A percentile compares a stretch with the other conserved stretches of the same genome.
phyloP scores from a whole-genome alignment of 139 green algal genomes.

The Chlorella sp. region DNA sequence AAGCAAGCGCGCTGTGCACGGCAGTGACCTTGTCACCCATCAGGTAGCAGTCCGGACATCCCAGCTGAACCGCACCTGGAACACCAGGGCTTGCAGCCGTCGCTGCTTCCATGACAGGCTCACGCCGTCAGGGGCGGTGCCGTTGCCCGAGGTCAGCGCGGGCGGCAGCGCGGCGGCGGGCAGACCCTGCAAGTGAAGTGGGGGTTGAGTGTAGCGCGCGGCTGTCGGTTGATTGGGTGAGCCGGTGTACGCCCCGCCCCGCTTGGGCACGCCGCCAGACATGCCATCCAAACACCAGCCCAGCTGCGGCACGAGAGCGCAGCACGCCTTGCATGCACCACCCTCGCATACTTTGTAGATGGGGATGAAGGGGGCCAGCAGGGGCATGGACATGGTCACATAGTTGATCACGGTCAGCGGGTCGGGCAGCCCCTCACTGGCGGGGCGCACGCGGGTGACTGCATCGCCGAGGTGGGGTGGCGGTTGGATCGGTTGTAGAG shows the following conservation, averaged over 20 bases:
- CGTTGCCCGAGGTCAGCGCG: neutral
- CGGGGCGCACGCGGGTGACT: neutral
- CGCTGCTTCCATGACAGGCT: neutral
- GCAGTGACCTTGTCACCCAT: no score
- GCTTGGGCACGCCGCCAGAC: no score
- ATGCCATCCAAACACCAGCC: no score
- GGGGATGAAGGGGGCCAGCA: neutral
- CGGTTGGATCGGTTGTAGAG: no score
- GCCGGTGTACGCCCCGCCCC: no score
- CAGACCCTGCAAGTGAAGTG: neutral
- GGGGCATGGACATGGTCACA: neutral
- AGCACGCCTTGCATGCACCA: no score
- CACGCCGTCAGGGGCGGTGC: neutral
- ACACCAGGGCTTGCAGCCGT: neutral
- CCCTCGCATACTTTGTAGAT: neutral
- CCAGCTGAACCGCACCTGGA: neutral
- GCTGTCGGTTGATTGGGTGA: neutral
- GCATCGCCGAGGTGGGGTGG: no score
- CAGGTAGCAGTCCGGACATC: no score
- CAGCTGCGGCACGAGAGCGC: no score
- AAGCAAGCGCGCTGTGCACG: no score
- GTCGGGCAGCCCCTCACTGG: neutral
- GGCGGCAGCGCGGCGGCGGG: neutral
- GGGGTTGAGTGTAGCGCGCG: neutral
- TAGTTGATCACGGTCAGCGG: neutral